These are phyloP conservation scores for Leavenworthia alabamica DNA, from an alignment of 345 rosid genomes.

Conservation along the genomic window DNA sequence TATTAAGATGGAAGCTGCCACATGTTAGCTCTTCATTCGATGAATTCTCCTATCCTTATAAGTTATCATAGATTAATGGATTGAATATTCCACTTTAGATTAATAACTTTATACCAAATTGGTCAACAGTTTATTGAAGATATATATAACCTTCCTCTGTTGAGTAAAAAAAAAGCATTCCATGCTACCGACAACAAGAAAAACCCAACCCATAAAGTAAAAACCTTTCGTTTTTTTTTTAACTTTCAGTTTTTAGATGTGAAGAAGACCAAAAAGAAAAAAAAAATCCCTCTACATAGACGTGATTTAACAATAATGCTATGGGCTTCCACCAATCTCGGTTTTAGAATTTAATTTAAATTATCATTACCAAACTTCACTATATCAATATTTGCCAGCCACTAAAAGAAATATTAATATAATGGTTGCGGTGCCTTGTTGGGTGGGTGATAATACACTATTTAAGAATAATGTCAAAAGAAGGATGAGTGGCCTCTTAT, in stretches of 20 bases:
- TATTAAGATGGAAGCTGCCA: no score
- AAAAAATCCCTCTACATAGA: not conserved
- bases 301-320: slow-evolving; percentile 7
- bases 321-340: slow-evolving; percentile 21
- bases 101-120: not conserved
- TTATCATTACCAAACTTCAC: not conserved
- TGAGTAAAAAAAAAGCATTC: not conserved
- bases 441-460: not conserved
- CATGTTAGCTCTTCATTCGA: no score
- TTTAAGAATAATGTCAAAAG: slow-evolving; percentile 24
- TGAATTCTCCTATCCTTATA: no score
- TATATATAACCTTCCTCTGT: not conserved
- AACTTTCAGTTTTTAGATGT: not conserved
- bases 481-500: slow-evolving; percentile 7
- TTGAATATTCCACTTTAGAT: no score
- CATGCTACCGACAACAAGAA: slow-evolving; percentile 10
- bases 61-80: no score
- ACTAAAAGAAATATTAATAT: slow-evolving; percentile 2
- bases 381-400: slow-evolving; percentile 23
- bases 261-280: slow-evolving; percentile 9
- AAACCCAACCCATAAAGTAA: not conserved
- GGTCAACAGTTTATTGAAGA: not conserved
- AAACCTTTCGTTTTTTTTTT: slow-evolving; percentile 1
- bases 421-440: slow-evolving; percentile 26
- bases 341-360: not conserved